Base-by-base conservation (phyloP, 306 rosid species). In the Cajanus cajan region DNA sequence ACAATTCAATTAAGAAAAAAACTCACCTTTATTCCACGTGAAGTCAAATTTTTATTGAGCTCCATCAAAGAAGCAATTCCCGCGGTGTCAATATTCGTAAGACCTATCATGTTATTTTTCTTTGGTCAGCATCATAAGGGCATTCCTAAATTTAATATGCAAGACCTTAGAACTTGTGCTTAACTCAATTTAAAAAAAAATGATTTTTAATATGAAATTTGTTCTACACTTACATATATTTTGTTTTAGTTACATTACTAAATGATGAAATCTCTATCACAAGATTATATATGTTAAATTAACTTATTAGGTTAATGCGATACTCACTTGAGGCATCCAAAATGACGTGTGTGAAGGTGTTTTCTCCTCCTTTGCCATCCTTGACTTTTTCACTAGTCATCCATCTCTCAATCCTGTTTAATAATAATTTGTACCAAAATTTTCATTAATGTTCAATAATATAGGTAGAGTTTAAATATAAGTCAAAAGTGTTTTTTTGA, bases 301-400 rank as follows among this genome's bases (percentile, higher is more conserved):
- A n/a, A n/a, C n/a, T n/a, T n/a, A n/a, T n/a, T n/a, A n/a, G 7
- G 9, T 73, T 40, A 21, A 5, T 34, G 3, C 2, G 18, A 37
- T 6, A 89, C 90, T 87, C 80, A 91, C 98, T 84, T 33, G 96
- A 88, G 69, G 82, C 73, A 63, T 89, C 98, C 66, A 93, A 74
- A 68, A 93, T 52, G 68, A 90, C 79, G 15, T 85, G 40, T 22
- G 66, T 82, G 76, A 72, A 72, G 40, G 71, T 40, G 7, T 40
- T 73, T 28, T 44, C 52, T 73, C 71, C 87, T 68, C 68, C 87
- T 68, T 81, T 78, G 11, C 63, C 34, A 41, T 78, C 77, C 57
- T 68, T 78, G 13, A 19, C 87, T 76, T 82, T 80, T 48, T 75
- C 78, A 51, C 76, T 41, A 24, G 25, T 78, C 43, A 86, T 70